These are phyloP conservation scores for Tricholoma sp. DNA, from an alignment of 768 basidiomycete genomes.

Conservation along the genomic window DNA sequence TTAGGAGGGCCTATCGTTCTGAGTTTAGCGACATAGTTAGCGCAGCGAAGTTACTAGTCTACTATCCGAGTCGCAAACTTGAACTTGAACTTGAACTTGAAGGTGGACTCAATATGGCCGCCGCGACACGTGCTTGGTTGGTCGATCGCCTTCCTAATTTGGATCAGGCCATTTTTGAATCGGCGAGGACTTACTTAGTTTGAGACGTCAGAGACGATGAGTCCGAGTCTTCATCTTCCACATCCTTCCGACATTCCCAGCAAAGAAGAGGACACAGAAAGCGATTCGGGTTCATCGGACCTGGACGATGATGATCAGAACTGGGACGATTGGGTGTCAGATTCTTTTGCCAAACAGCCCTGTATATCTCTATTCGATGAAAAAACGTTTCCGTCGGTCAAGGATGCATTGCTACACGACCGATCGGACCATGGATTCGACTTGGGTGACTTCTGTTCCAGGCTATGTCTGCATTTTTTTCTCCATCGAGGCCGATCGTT, in stretches of 20 bases:
- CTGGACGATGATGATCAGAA: conserved; percentile 49
- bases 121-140: too few species aligned
- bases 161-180: neutral
- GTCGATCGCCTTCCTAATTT: neutral
- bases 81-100: too few species aligned
- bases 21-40: too few species aligned
- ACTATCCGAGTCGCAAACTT: too few species aligned
- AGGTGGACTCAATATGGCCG: too few species aligned
- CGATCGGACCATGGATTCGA: conserved; percentile 57
- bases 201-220: conserved; percentile 24
- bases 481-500: neutral
- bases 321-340: conserved; percentile 80
- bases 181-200: too few species aligned
- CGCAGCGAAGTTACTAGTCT: too few species aligned
- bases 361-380: conserved; percentile 78
- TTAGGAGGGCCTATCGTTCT: too few species aligned
- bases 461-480: conserved; percentile 44
- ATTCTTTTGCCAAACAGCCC: conserved; percentile 45
- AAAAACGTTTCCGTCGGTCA: conserved; percentile 50
- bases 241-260: conserved; percentile 18
- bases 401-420: conserved; percentile 62
- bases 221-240: conserved; percentile 37
- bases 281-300: conserved; percentile 24
- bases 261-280: conserved; percentile 19
- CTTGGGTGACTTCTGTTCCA: conserved; percentile 43